Evolutionary conservation across 768 basidiomycete species (phyloP).

Genomic region (Trametes villosa): DNA sequence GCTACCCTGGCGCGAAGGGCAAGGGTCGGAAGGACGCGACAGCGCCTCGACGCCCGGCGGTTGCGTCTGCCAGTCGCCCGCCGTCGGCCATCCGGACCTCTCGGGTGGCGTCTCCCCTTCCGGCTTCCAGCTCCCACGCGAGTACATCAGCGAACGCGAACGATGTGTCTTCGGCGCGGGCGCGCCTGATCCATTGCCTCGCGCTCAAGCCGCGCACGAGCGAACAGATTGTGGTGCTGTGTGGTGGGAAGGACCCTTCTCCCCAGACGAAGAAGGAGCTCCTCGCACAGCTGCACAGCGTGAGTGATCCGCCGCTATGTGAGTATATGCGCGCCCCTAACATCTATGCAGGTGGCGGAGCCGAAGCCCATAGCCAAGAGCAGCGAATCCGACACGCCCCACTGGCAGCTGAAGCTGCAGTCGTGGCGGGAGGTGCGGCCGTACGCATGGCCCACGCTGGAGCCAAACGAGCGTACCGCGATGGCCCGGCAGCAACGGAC

Average conservation of each 20-base stretch:
- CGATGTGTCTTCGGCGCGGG: conserved; percentile 31
- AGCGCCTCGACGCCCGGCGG: conserved; percentile 2
- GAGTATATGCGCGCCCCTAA: conserved; percentile 3
- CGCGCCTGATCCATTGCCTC: conserved; percentile 57
- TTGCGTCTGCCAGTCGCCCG: neutral
- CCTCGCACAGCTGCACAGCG: neutral
- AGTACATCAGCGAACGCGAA: conserved; percentile 13
- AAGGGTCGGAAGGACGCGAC: conserved; percentile 44
- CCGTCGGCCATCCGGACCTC: neutral
- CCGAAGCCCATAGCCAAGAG: conserved; percentile 36
- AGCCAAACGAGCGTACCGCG: conserved; percentile 49
- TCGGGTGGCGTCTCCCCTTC: conserved; percentile 34
- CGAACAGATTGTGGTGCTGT: conserved; percentile 43
- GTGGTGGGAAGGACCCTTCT: conserved; percentile 53
- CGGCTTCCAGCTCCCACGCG: conserved; percentile 10
- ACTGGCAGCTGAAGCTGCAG: conserved; percentile 55
- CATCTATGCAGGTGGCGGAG: conserved; percentile 54
- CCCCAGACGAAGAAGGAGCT: conserved; percentile 11
- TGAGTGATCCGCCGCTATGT: neutral
- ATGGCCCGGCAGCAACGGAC: conserved; percentile 58
- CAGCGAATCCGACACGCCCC: conserved; percentile 41
- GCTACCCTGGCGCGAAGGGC: conserved; percentile 27
- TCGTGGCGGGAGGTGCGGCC: conserved; percentile 76
- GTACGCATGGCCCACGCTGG: conserved; percentile 58
- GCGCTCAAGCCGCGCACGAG: conserved; percentile 53